Base-by-base conservation (phyloP, 139 green algal species). In the Astrephomene gubernaculifera region DNA sequence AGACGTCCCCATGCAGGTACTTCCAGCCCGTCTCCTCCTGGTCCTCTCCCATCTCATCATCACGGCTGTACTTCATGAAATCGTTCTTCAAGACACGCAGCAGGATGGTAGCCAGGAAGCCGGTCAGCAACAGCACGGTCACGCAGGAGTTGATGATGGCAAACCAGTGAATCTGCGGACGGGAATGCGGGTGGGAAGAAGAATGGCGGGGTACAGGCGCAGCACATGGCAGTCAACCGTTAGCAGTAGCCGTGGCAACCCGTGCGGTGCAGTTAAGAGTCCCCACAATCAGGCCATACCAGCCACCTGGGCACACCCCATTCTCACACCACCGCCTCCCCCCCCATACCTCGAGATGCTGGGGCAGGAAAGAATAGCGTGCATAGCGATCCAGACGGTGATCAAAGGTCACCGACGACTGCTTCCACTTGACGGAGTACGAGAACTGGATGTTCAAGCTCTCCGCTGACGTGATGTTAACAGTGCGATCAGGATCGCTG, bases 71-170 rank as follows among this genome's bases (percentile, higher is more conserved):
- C 90, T 97, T 97, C 52, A 98, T 52, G 79, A 98, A 98, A 89
- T 99, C 96, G 81, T 97, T 96, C 88, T 97, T 98, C 39, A 99
- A 92, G 69, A 98, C 95, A 6, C 96, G 92, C 91, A 98, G 94
- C 52, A 99, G 91, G 90, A 99, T 98, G 81, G 96, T 99, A 67
- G 96, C 94, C 85, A 99, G 92, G 93, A 99, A 98, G 49, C 95
- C 96, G 3, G 96, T 98, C 49, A 99, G 93, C 86, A 99, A 93
- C 82, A 99, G 91, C 83, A 98, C 96, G 1, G 96, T 98, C 21
- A 99, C 96, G 91, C 95, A 98, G 31, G 89, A 96, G 93, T 99
- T 99, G 90, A 98, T 95, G 89, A 99, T 98, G 84, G 92, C 96
- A 90, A 99, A 98, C 96, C 96, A 99, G 91, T 99, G 96, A 85